Evolutionary conservation across 2,329 filamentous ascomycete species (phyloP), one percentile per base, ranked within the genome.

Genomic region (Nannizzia gypsea): DNA sequence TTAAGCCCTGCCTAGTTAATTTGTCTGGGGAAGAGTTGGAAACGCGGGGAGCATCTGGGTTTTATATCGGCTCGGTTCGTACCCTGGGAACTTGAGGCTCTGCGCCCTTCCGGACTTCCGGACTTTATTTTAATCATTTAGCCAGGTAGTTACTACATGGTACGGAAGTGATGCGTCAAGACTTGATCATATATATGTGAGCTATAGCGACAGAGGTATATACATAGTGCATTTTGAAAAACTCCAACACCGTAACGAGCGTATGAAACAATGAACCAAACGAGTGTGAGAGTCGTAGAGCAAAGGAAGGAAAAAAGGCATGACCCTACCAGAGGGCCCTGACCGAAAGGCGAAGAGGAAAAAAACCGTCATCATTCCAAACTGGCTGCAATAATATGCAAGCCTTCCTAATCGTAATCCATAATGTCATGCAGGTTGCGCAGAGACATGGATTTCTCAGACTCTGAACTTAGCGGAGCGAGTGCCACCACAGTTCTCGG

Each of bases 391-490:
- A 52, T 52, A 31, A 52, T 52, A 52, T 31, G 24, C 26, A 52
- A 9, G 22, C 26, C 48, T 13, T n/a, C 26, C 26, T 22, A 22
- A 8, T 17, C 5, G 22, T 9, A 52, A 22, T 28, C 22, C 5
- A 6, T 13, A 6, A 28, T 15, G 22, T n/a, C 11, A 31, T n/a
- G 22, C 6, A 52, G 6, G 8, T 52, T 6, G 26, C 48, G 11
- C 24, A 52, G n/a, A 20, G 22, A 24, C 3, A 8, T 17, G 42
- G 20, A 22, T 46, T n/a, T 11, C 17, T 52, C 15, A 52, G 6
- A n/a, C 48, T 52, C 48, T 52, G 48, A 52, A 52, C n/a, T 52
- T 52, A 9, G 48, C 48, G 11, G 48, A 52, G 48, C 11, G 48
- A 15, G 22, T 52, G 17, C 48, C 48, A 28, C 48, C 48, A 15